Evolutionary conservation across 1,139 yeast species (phyloP), one percentile per base, ranked within the genome.

Genomic region (Lodderomyces metapsilosis): DNA sequence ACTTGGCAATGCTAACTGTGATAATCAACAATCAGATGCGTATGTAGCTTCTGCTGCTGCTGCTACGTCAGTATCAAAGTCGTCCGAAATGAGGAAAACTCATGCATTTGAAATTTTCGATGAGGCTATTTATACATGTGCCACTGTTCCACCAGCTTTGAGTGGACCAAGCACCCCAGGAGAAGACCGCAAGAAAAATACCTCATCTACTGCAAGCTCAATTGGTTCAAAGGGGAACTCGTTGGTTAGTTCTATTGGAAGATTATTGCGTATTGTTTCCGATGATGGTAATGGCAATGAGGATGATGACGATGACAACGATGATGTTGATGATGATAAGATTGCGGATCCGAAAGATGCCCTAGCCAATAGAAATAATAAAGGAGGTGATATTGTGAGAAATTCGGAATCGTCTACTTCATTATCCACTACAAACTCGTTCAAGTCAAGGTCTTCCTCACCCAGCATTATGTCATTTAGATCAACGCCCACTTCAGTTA

Each of bases 41-140:
- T 44, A 37, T 23, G 34, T 47, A 18, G 38, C 49, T 3, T 38
- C 52, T 5, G 18, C 32, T 16, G 37, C 50, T 16, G 37, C 50
- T 11, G 36, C 47, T n/a, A 37, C 40, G 11, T 13, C 39, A 13
- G n/a, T 31, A 11, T 40, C 56, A 1, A 58, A 56, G 40, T 51
- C 66, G 7, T 64, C 67, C 47, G 74, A 66, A 44, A 56, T 71
- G 35, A 59, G 71, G 37, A 73, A 76, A 49, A 71, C 78, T 1
- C 83, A 82, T 58, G 80, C 89, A 1, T 86, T 73, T 60, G 95
- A 86, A 52, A 77, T 85, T 4, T 78, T 85, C 50, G 95, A 86
- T 57, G 92, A 84, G 51, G 83, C 88, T 2, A 80, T 84, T 21
- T 85, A 85, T 57, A 75, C 84, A 2, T 76, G 78, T 43, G 64